A percentile compares a stretch with the other conserved stretches of the same genome.
Conservation (phyloP, 805 yeast genomes). For the Hanseniaspora pseudoguilliermondii region DNA sequence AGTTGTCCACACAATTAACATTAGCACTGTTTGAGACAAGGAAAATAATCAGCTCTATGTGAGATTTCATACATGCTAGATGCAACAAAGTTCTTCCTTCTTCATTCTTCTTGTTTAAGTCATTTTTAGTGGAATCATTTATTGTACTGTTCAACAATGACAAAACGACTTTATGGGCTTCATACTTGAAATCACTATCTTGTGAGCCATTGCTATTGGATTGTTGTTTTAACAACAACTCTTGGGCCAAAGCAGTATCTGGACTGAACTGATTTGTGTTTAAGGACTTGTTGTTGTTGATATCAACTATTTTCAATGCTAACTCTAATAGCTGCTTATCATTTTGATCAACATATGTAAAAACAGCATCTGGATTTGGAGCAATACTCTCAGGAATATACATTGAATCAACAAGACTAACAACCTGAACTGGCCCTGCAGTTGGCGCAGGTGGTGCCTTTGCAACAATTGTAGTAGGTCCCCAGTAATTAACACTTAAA, state of each 20-base stretch:
- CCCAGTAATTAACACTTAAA: slow-evolving; percentile 89
- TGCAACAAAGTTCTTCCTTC: slow-evolving; percentile 86
- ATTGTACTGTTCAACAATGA: slow-evolving; percentile 41
- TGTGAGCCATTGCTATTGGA: slow-evolving; percentile 14
- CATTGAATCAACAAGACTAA: slow-evolving; percentile 55
- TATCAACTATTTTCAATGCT: slow-evolving; percentile 90
- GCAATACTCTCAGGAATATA: slow-evolving; percentile 13
- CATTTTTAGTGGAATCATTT: slow-evolving; percentile 33
- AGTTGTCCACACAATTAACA: slow-evolving; percentile 59
- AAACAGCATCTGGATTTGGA: slow-evolving; percentile 33
- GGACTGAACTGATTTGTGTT: slow-evolving; percentile 24
- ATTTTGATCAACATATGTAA: slow-evolving; percentile 89
- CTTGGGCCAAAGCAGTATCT: slow-evolving; percentile 74
- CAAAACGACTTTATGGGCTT: slow-evolving; percentile 37
- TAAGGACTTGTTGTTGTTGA: slow-evolving; percentile 34
- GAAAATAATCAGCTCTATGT: slow-evolving; percentile 45
- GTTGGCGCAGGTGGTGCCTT: slow-evolving; percentile 81
- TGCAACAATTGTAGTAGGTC: slow-evolving; percentile 83
- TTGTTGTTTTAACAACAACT: slow-evolving; percentile 57
- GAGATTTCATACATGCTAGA: slow-evolving; percentile 67
- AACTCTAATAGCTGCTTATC: slow-evolving; percentile 89
- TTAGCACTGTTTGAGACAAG: slow-evolving; percentile 56
- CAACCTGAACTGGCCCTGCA: slow-evolving; percentile 76
- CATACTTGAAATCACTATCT: neutral
- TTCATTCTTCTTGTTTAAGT: slow-evolving; percentile 66